phyloP scores from a whole-genome alignment of 129 eudicot species.

The Artemisia annua region DNA sequence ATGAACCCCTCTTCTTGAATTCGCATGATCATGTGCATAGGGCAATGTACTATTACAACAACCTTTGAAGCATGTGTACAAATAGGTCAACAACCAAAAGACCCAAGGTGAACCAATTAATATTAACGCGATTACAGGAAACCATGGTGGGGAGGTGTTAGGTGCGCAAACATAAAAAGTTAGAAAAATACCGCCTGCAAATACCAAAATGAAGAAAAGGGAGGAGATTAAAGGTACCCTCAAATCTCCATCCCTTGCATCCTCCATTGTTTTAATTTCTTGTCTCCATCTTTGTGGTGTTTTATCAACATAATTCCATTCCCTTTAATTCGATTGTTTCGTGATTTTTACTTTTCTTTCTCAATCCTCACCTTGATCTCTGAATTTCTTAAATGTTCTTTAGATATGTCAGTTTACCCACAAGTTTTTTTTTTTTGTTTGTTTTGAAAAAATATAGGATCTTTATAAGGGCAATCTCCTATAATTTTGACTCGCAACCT shows the following conservation, averaged over 20 bases:
- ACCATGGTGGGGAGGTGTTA: constrained; percentile 53
- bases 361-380: constrained; percentile 15
- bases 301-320: constrained; percentile 30
- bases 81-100: constrained; percentile 66
- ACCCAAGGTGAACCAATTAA: constrained; percentile 69
- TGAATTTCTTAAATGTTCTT: constrained; percentile 23
- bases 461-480: constrained; percentile 29
- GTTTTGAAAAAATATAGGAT: constrained; percentile 30
- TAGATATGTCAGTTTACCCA: constrained; percentile 17
- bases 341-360: constrained; percentile 6
- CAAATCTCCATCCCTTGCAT: constrained; percentile 59
- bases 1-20: constrained; percentile 33
- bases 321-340: neutral
- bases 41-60: constrained; percentile 27
- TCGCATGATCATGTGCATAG: constrained; percentile 22
- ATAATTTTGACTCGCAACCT: constrained; percentile 17
- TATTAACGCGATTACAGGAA: constrained; percentile 43
- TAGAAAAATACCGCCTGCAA: constrained; percentile 59
- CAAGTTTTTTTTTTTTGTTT: too few relatives aligned
- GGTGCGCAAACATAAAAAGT: constrained; percentile 51
- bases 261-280: constrained; percentile 51
- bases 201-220: constrained; percentile 54
- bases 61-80: constrained; percentile 58
- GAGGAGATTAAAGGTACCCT: constrained; percentile 66
- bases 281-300: constrained; percentile 22